A percentile compares a stretch with the other conserved stretches of the same genome.
phyloP scores from a whole-genome alignment of 805 yeast species.

The Ogataea trehaloabstinens region DNA sequence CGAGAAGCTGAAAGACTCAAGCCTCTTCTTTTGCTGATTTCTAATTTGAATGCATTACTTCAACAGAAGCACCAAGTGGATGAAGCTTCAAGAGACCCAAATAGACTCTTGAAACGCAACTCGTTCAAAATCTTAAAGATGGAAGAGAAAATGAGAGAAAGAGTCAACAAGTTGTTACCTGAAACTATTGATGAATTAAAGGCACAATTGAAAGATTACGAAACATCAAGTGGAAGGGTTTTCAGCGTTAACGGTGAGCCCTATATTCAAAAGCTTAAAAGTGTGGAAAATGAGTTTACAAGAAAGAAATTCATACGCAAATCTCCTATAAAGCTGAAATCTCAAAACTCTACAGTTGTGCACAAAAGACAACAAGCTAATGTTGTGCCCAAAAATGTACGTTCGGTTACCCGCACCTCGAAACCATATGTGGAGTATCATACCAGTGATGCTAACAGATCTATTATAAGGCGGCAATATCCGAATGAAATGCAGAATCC shows the following conservation, averaged over 20 bases:
- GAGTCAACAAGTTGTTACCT: conserved; percentile 68
- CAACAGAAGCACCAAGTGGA: conserved; percentile 61
- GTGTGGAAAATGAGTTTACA: conserved; percentile 21
- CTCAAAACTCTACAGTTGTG: neutral
- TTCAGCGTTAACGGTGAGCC: conserved; percentile 49
- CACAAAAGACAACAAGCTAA: conserved; percentile 11
- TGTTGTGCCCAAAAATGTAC: conserved; percentile 4
- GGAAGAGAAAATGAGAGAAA: conserved; percentile 76
- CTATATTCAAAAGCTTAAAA: conserved; percentile 32
- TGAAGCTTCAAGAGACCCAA: conserved; percentile 74
- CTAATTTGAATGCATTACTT: conserved; percentile 52
- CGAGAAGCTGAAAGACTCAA: conserved; percentile 47
- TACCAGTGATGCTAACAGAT: conserved; percentile 11
- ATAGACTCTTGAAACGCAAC: conserved; percentile 70
- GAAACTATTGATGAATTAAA: conserved; percentile 52
- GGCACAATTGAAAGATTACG: conserved; percentile 46
- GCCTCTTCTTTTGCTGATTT: conserved; percentile 55
- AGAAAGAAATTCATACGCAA: conserved; percentile 10
- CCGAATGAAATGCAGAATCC: conserved; percentile 24
- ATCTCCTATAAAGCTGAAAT: conserved; percentile 22
- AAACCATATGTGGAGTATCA: neutral
- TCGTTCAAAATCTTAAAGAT: conserved; percentile 74
- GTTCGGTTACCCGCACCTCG: conserved; percentile 4
- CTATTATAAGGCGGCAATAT: conserved; percentile 20
- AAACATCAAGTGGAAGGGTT: conserved; percentile 36